Evolutionary conservation across 2,329 filamentous ascomycete genomes (phyloP).

Genomic region (Ophiocordyceps unilateralis): DNA sequence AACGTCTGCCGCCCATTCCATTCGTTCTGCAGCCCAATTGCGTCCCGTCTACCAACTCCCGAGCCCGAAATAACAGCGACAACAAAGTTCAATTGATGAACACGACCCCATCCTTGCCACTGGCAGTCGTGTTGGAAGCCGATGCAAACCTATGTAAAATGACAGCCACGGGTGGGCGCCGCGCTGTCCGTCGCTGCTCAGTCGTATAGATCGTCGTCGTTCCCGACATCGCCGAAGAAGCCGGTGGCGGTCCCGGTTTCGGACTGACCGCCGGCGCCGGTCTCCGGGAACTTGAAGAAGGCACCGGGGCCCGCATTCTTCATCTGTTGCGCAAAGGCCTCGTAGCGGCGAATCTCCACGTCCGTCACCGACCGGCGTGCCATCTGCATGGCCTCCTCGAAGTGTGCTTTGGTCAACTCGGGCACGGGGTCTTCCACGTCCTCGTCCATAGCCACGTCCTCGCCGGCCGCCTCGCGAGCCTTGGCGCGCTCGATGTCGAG

Average conservation of each 20-base stretch:
- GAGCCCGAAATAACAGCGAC: slow-evolving; percentile 10
- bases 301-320: slow-evolving; percentile 92
- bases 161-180: slow-evolving; percentile 19
- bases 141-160: slow-evolving; percentile 24
- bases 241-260: slow-evolving; percentile 39
- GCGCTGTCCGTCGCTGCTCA: slow-evolving; percentile 30
- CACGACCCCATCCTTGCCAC: background rate
- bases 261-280: slow-evolving; percentile 47
- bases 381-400: slow-evolving; percentile 95
- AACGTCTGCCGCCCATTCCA: background rate
- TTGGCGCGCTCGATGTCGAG: slow-evolving; percentile 79
- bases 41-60: slow-evolving; percentile 19
- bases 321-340: slow-evolving; percentile 97
- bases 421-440: slow-evolving; percentile 84
- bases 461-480: slow-evolving; percentile 71
- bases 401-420: slow-evolving; percentile 88
- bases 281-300: slow-evolving; percentile 92
- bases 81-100: slow-evolving; percentile 3
- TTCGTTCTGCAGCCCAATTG: slow-evolving; percentile 2
- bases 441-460: slow-evolving; percentile 54
- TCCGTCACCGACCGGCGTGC: slow-evolving; percentile 89
- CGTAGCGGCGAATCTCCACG: slow-evolving; percentile 94
- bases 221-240: slow-evolving; percentile 76
- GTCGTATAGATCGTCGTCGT: slow-evolving; percentile 95
- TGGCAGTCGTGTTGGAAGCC: slow-evolving; percentile 1